phyloP scores from a whole-genome alignment of 352 stramenopile species.

The Pythium guiyangense region DNA sequence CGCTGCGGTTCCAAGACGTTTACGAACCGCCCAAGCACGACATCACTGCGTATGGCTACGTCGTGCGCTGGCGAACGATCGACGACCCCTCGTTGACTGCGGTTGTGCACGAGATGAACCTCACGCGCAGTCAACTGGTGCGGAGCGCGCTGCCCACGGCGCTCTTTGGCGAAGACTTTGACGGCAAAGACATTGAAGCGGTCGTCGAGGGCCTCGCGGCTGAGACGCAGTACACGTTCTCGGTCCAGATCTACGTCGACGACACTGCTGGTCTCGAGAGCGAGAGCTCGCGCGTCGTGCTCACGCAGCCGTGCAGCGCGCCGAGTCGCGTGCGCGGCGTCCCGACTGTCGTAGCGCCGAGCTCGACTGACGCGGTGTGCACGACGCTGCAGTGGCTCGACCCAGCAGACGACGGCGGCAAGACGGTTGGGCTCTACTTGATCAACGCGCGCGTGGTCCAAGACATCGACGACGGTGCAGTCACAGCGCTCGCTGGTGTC shows the following conservation, averaged over 20 bases:
- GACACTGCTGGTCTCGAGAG: slow-evolving; percentile 48
- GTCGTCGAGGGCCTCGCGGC: slow-evolving; percentile 40
- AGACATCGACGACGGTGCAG: background rate
- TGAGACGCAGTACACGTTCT: slow-evolving; percentile 68
- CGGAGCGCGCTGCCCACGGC: slow-evolving; percentile 58
- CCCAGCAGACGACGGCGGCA: slow-evolving; percentile 48
- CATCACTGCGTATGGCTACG: slow-evolving; percentile 64
- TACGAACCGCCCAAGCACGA: slow-evolving; percentile 57
- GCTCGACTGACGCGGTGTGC: slow-evolving; percentile 16
- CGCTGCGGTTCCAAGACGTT: slow-evolving; percentile 70
- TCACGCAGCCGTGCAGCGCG: slow-evolving; percentile 32
- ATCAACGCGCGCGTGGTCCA: slow-evolving; percentile 20
- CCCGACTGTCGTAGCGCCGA: slow-evolving; percentile 13
- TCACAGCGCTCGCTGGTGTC: slow-evolving; percentile 19
- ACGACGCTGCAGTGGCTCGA: slow-evolving; percentile 53
- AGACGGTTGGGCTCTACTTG: slow-evolving; percentile 38
- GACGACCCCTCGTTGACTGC: background rate
- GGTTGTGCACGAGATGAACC: slow-evolving; percentile 28
- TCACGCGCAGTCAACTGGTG: slow-evolving; percentile 42
- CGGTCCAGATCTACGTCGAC: slow-evolving; percentile 59
- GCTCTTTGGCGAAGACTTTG: slow-evolving; percentile 74
- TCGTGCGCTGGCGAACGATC: slow-evolving; percentile 46
- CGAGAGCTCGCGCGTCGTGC: slow-evolving; percentile 37
- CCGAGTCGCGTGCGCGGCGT: slow-evolving; percentile 40
- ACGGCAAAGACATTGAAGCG: slow-evolving; percentile 70